Base-by-base conservation (phyloP, 768 basidiomycete species). In the Suillus ampliporus region DNA sequence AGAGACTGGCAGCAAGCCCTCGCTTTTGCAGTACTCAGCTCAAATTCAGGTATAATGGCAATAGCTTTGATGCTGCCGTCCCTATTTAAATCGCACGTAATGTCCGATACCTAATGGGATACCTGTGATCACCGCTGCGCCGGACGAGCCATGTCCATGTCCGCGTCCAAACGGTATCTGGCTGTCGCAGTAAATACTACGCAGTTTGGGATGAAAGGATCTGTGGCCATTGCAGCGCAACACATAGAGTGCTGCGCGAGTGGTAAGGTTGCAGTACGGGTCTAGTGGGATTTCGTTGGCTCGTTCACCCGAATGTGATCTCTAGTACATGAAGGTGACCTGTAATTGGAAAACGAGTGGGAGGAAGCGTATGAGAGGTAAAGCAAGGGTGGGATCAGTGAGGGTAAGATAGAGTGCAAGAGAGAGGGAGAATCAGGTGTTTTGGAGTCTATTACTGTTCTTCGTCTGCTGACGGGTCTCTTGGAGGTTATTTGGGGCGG, bases 101-200 rank as follows among this genome's bases (percentile, higher is more conserved):
- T 98, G 95, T 0, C 97, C 97, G 61, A 99, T 99, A 9, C 94
- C 95, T 5, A 76, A 64, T 5, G 97, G 95, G 6, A 86, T 73
- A 0, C 97, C 97, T 1, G 95, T 95, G 69, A 99, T 92, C 69
- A 99, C 97, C 19, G 97, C 97, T 4, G 97, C 97, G 15, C 96
- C 95, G 1, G 97, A 99, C 0, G 97, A 98, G 53, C n/a, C n/a
- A n/a, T n/a, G n/a, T n/a, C 97, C 97, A 54, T 99, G 83, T 13
- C 97, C 97, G 60, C 97, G 90, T 14, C 97, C 97, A 72, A 99
- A 99, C 3, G 97, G 97, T 69, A 99, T 97, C 76, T 95, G 86
- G 76, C 99, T 99, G 75, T 90, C 78, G 48, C 83, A 89, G 71
- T 91, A 88, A 71, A 99, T 88, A 71, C 72, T 74, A 65, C 51